Evolutionary conservation across 495 filamentous ascomycete species (phyloP).

Genomic region (Penicillium bovifimosum): DNA sequence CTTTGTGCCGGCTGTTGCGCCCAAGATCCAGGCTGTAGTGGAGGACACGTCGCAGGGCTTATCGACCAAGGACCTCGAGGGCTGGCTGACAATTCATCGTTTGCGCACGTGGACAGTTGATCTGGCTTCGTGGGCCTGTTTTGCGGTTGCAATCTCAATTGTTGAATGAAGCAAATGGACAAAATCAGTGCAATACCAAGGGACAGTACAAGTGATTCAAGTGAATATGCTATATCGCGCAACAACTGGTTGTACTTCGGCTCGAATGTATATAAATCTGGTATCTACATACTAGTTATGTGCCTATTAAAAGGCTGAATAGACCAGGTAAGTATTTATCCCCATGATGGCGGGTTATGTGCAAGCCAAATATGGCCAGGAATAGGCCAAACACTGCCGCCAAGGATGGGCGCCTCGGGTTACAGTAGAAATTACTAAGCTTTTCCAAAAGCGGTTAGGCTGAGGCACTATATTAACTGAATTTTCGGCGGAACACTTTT

Average conservation of each 20-base stretch:
- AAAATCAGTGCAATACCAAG: not conserved
- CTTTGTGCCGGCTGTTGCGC: not conserved
- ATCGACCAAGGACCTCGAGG: not conserved
- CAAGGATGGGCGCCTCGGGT: too few relatives aligned
- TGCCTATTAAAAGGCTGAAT: too few relatives aligned
- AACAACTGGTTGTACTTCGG: not conserved
- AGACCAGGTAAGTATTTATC: too few relatives aligned
- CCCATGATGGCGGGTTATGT: too few relatives aligned
- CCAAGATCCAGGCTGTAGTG: not conserved
- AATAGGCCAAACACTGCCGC: too few relatives aligned
- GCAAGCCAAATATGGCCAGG: too few relatives aligned
- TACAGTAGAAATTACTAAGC: conserved; percentile 16
- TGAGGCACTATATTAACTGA: conserved; percentile 9
- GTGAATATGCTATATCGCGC: not conserved
- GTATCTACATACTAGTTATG: too few relatives aligned
- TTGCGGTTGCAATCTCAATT: not conserved
- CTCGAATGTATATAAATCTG: too few relatives aligned
- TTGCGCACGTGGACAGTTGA: not conserved
- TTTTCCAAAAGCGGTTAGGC: conserved; percentile 9
- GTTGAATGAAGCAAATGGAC: not conserved
- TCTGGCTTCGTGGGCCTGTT: not conserved
- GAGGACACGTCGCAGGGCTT: not conserved
- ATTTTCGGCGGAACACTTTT: conserved; percentile 20
- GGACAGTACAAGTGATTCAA: not conserved
- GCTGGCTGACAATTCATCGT: not conserved